phyloP scores from a whole-genome alignment of 2,329 filamentous ascomycete species.

The Talaromyces piceae region DNA sequence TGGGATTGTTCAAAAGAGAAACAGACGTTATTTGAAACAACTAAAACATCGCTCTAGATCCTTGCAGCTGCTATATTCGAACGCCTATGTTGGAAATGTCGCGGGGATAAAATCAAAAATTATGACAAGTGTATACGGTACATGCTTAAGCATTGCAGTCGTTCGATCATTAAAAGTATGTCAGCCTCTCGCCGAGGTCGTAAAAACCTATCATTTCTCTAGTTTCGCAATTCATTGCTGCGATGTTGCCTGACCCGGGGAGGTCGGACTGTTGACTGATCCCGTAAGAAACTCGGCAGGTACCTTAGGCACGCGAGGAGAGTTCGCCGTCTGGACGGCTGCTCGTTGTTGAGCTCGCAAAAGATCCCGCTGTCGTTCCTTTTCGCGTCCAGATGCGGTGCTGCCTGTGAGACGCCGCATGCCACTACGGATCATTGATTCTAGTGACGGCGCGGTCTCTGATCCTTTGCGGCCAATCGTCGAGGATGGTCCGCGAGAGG shows the following conservation, averaged over 20 bases:
- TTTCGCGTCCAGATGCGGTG: slow-evolving; percentile 33
- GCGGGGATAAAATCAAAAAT: not conserved
- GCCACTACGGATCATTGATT: slow-evolving; percentile 39
- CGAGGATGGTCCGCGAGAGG: slow-evolving; percentile 16
- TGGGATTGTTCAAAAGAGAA: too few species aligned
- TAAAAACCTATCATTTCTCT: too few species aligned
- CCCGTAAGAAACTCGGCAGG: slow-evolving; percentile 40
- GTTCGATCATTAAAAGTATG: not conserved
- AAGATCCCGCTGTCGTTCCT: slow-evolving; percentile 38
- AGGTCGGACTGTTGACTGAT: slow-evolving; percentile 28
- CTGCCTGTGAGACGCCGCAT: slow-evolving; percentile 42
- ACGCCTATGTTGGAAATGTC: not conserved
- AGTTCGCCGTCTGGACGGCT: slow-evolving; percentile 29
- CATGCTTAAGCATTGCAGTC: not conserved
- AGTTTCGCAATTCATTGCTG: too few species aligned
- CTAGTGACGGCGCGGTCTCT: slow-evolving; percentile 37
- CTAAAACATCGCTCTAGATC: too few species aligned
- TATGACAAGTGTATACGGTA: not conserved
- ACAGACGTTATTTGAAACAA: too few species aligned
- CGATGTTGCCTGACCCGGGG: slow-evolving; percentile 19
- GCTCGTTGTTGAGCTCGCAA: slow-evolving; percentile 38
- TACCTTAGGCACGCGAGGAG: slow-evolving; percentile 41
- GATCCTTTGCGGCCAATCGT: slow-evolving; percentile 26
- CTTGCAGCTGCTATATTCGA: too few species aligned
- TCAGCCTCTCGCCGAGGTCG: not conserved